These are phyloP conservation scores for Boechera retrofracta DNA, from an alignment of 345 rosid genomes.

Conservation along the genomic window DNA sequence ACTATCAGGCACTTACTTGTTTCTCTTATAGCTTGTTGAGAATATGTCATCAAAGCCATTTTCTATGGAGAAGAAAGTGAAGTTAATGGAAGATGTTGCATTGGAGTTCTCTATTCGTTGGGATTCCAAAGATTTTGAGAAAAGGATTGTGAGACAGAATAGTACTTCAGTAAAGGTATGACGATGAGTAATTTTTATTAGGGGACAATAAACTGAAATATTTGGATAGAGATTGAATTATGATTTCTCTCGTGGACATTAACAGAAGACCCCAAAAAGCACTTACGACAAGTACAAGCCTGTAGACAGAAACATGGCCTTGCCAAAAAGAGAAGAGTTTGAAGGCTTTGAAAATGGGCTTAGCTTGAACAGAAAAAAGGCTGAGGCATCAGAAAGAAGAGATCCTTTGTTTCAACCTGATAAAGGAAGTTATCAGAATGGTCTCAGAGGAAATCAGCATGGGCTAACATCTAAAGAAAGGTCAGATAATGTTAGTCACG, in stretches of 20 bases:
- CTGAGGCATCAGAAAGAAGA: conserved; percentile 37
- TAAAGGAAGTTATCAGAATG: conserved; percentile 31
- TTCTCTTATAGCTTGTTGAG: conserved; percentile 65
- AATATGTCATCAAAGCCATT: conserved; percentile 60
- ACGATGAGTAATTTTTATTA: conserved; percentile 13
- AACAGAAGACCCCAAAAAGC: conserved; percentile 36
- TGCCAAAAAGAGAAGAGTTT: conserved; percentile 40
- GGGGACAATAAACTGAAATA: conserved; percentile 15
- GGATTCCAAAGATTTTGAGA: conserved; percentile 72
- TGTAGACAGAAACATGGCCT: conserved; percentile 44
- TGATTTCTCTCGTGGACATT: conserved; percentile 26
- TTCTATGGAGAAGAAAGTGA: conserved; percentile 66
- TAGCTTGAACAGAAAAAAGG: conserved; percentile 44
- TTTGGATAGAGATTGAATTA: conserved; percentile 16
- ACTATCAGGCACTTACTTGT: conserved; percentile 34
- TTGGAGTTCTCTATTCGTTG: conserved; percentile 76
- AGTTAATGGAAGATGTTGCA: conserved; percentile 78
- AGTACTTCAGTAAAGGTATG: conserved; percentile 57
- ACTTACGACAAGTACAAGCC: conserved; percentile 47
- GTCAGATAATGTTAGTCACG: conserved; percentile 22
- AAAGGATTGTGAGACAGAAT: conserved; percentile 49
- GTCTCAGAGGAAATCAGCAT: conserved; percentile 34
- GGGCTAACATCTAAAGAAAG: conserved; percentile 32
- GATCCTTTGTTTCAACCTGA: conserved; percentile 34
- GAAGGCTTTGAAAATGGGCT: conserved; percentile 40